Evolutionary conservation across 345 rosid genomes (phyloP).

Genomic region (Murraya koenigii): DNA sequence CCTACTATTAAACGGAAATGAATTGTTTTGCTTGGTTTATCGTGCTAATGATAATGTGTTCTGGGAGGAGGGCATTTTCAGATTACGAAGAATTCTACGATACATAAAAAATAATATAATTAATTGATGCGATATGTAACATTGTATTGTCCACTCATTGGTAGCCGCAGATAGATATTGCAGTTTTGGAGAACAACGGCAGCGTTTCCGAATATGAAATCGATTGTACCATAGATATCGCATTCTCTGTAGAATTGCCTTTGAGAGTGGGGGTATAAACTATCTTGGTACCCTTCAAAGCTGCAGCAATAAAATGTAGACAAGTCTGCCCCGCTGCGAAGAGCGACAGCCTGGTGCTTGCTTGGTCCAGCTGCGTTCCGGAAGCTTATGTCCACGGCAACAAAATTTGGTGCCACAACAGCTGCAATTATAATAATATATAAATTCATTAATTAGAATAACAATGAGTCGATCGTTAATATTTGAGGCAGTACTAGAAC

Average conservation of each 20-base stretch:
- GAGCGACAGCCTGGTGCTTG: conserved; percentile 84
- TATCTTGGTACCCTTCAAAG: conserved; percentile 84
- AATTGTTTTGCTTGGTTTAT: background rate
- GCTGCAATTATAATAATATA: conserved; percentile 39
- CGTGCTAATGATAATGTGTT: too few species aligned
- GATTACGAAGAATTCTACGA: too few species aligned
- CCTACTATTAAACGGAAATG: too few species aligned
- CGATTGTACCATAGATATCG: conserved; percentile 83
- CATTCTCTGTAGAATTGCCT: conserved; percentile 89
- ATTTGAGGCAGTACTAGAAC: too few species aligned
- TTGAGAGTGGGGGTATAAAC: conserved; percentile 65
- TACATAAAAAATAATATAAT: too few species aligned
- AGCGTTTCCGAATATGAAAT: conserved; percentile 90
- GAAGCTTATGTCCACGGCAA: conserved; percentile 68
- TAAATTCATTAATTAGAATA: background rate
- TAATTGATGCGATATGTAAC: conserved; percentile 50
- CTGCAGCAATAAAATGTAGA: conserved; percentile 82
- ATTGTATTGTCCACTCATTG: conserved; percentile 71
- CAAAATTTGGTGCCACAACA: conserved; percentile 70
- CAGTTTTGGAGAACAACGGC: conserved; percentile 81
- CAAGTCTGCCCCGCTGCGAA: conserved; percentile 69
- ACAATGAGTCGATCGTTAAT: background rate
- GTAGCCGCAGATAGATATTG: conserved; percentile 60
- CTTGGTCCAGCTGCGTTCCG: conserved; percentile 82
- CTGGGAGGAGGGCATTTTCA: too few species aligned